Conservation (phyloP, 1,284 basidiomycete species). For the Ganoderma boninense region DNA sequence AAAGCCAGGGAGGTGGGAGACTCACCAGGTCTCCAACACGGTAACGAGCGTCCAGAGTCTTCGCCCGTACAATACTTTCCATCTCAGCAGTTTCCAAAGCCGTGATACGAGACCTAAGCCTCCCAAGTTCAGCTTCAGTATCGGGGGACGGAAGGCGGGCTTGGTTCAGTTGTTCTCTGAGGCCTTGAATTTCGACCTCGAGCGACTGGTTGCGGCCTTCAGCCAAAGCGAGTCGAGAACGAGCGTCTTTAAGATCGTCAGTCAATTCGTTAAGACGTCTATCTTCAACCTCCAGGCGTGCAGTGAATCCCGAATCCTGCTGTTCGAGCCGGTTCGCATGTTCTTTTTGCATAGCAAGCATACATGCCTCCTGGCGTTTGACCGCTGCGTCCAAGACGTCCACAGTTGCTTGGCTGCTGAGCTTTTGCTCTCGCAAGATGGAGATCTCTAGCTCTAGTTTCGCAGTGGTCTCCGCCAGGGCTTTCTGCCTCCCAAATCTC, state of each 20-base stretch:
- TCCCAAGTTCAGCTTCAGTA: conserved; percentile 34
- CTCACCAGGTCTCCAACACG: conserved; percentile 46
- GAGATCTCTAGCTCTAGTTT: conserved; percentile 37
- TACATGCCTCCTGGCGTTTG: conserved; percentile 28
- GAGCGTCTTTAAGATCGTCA: conserved; percentile 31
- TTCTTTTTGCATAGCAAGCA: conserved; percentile 26
- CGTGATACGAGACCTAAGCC: conserved; percentile 36
- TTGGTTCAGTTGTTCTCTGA: conserved; percentile 33
- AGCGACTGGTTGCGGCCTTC: conserved; percentile 28
- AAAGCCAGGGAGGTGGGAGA: neutral
- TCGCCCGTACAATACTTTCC: conserved; percentile 36
- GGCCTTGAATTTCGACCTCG: conserved; percentile 28
- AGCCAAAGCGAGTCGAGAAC: conserved; percentile 16
- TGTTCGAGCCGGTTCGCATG: conserved; percentile 31
- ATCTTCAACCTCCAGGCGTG: conserved; percentile 28
- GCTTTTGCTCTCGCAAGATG: conserved; percentile 37
- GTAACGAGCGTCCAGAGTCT: conserved; percentile 45
- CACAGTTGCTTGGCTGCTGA: conserved; percentile 31
- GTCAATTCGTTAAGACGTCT: conserved; percentile 31
- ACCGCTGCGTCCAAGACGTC: conserved; percentile 30
- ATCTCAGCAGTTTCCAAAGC: conserved; percentile 39
- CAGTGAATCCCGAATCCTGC: conserved; percentile 23
- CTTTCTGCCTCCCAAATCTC: conserved; percentile 27
- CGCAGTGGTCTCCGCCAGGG: conserved; percentile 32
- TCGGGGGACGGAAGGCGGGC: conserved; percentile 34